phyloP scores from a whole-genome alignment of 495 filamentous ascomycete genomes.

The Penicillium cosmopolitanum region DNA sequence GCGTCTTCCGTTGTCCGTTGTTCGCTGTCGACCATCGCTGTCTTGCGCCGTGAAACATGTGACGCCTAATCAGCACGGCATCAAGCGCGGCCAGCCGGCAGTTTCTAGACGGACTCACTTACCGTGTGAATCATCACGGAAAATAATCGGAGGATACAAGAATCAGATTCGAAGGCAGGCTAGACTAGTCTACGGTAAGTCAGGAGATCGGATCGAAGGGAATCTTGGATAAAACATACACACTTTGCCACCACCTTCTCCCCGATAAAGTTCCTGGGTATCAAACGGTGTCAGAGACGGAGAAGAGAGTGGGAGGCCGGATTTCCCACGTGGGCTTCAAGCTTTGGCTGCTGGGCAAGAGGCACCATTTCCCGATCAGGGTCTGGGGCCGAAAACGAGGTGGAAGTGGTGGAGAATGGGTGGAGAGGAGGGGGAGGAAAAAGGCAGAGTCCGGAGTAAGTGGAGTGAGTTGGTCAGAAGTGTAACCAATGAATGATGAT shows the following conservation, averaged over 20 bases:
- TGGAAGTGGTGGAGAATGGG: constrained; percentile 1
- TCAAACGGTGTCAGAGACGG: constrained; percentile 10
- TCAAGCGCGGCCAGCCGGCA: not conserved
- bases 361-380: constrained; percentile 18
- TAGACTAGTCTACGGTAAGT: not conserved
- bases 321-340: constrained; percentile 28
- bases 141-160: constrained; percentile 8
- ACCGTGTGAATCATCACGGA: constrained; percentile 6
- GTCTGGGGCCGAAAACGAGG: constrained; percentile 14
- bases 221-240: not conserved
- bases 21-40: too few species aligned
- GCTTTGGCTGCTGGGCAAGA: constrained; percentile 11
- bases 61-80: constrained; percentile 4
- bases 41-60: constrained; percentile 6
- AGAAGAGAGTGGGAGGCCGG: constrained; percentile 9
- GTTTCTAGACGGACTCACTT: not conserved
- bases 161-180: not conserved
- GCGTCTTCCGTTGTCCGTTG: not conserved
- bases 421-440: not conserved
- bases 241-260: constrained; percentile 14
- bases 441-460: constrained; percentile 15
- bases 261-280: constrained; percentile 22
- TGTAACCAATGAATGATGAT: not conserved
- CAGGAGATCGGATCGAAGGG: constrained; percentile 6
- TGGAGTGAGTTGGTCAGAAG: constrained; percentile 8